phyloP scores from a whole-genome alignment of 345 rosid genomes.

The Garcia nutans region DNA sequence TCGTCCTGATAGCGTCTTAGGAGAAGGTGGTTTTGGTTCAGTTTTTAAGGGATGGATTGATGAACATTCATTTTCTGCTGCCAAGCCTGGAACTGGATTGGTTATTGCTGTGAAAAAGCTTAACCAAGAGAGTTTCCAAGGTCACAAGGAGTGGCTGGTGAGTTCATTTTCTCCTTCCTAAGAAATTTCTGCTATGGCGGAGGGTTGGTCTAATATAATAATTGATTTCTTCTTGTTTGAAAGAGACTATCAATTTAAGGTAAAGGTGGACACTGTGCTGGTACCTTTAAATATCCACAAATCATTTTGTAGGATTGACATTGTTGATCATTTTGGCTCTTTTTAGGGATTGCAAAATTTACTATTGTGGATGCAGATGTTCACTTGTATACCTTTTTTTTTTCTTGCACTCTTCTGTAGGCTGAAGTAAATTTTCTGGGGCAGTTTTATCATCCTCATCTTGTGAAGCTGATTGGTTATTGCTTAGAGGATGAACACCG shows the following conservation, averaged over 20 bases:
- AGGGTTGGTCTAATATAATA: neutral
- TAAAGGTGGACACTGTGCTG: neutral
- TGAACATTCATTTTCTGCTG: slow-evolving; percentile 57
- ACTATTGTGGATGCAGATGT: neutral
- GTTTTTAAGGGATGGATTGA: slow-evolving; percentile 98
- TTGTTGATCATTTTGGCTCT: neutral
- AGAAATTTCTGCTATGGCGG: neutral
- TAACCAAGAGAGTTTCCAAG: slow-evolving; percentile 86
- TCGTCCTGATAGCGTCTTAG: slow-evolving; percentile 88
- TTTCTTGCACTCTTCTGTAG: slow-evolving; percentile 32
- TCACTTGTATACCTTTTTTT: neutral
- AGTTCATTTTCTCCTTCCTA: slow-evolving; percentile 31
- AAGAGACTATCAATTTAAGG: neutral
- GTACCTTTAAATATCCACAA: neutral
- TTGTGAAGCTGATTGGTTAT: slow-evolving; percentile 81
- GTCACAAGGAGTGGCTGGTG: slow-evolving; percentile 98
- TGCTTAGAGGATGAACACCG: slow-evolving; percentile 95
- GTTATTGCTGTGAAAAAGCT: slow-evolving; percentile 90
- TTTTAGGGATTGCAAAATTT: neutral
- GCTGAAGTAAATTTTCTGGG: slow-evolving; percentile 90
- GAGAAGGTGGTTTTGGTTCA: slow-evolving; percentile 97
- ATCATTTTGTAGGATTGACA: neutral
- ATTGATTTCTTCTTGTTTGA: neutral
- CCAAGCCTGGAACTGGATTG: slow-evolving; percentile 81
- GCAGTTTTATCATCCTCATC: slow-evolving; percentile 74